phyloP scores from a whole-genome alignment of 2,329 filamentous ascomycete genomes.

The Daldinia sp. region DNA sequence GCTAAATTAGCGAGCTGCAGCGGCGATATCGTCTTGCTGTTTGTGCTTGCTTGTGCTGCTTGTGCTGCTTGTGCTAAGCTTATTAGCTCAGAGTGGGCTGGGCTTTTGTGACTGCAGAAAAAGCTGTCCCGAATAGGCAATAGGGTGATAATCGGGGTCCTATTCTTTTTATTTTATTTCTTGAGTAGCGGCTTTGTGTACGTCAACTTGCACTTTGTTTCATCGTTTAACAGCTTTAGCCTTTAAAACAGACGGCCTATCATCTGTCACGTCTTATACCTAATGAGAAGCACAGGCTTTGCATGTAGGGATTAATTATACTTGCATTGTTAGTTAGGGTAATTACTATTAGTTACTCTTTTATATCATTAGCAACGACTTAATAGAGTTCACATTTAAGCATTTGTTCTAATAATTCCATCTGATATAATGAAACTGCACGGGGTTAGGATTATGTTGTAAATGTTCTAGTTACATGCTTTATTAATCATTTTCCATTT shows the following conservation, averaged over 20 bases:
- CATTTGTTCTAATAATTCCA: background rate
- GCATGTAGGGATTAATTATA: no score
- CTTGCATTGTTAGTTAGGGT: no score
- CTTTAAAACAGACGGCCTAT: constrained; percentile 3
- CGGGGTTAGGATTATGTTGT: background rate
- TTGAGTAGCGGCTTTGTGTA: constrained; percentile 14
- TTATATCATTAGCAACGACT: background rate
- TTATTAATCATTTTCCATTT: background rate
- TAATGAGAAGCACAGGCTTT: no score
- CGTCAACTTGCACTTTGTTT: constrained; percentile 28
- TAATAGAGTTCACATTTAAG: background rate
- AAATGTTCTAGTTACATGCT: background rate
- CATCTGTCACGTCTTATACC: background rate
- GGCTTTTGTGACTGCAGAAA: constrained; percentile 30
- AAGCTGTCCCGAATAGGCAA: constrained; percentile 44
- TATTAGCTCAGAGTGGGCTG: constrained; percentile 12
- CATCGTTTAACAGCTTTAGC: constrained; percentile 8
- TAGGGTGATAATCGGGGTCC: constrained; percentile 38
- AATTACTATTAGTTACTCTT: background rate
- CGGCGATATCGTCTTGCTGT: background rate
- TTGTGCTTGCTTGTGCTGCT: background rate
- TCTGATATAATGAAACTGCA: background rate
- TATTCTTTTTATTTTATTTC: constrained; percentile 18
- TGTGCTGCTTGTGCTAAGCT: background rate
- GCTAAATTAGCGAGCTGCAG: constrained; percentile 26